Evolutionary conservation across 2,329 filamentous ascomycete species (phyloP).

Genomic region (Calonectria leucothoes): DNA sequence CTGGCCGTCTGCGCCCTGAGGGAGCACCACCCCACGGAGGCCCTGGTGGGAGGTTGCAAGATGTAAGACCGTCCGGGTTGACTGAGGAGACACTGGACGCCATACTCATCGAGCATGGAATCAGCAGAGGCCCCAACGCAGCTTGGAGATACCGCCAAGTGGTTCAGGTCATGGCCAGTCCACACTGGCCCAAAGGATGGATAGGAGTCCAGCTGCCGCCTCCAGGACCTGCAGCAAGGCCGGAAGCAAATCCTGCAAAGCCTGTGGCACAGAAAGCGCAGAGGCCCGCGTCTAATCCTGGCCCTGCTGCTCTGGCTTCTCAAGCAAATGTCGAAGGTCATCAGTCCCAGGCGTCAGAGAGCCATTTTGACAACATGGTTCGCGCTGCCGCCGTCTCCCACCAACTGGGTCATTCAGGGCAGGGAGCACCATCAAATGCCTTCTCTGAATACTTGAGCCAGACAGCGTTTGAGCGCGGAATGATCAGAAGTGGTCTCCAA

Average conservation of each 20-base stretch:
- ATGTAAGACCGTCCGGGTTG: not conserved
- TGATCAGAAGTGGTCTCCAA: not conserved
- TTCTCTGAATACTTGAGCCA: not conserved
- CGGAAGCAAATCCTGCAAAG: not conserved
- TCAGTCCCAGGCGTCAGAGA: not conserved
- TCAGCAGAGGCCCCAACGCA: not conserved
- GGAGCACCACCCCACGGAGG: constrained; percentile 11
- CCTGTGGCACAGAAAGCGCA: not conserved
- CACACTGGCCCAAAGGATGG: not conserved
- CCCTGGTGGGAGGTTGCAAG: not conserved
- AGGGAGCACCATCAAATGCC: not conserved
- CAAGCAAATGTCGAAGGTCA: not conserved
- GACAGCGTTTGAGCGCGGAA: not conserved
- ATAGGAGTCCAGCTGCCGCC: not conserved
- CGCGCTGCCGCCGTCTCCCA: not conserved
- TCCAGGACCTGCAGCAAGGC: not conserved
- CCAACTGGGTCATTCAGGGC: not conserved
- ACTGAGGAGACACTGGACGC: not conserved
- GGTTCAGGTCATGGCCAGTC: not conserved
- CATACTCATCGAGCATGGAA: not conserved
- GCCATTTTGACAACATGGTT: not conserved
- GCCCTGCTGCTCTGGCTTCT: not conserved
- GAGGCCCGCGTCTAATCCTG: not conserved
- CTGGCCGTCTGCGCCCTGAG: not conserved
- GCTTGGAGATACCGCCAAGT: not conserved